A percentile compares a stretch with the other conserved stretches of the same genome.
Evolutionary conservation across 495 filamentous ascomycete species (phyloP).

Genomic region (Trichocladium uniseriatum): DNA sequence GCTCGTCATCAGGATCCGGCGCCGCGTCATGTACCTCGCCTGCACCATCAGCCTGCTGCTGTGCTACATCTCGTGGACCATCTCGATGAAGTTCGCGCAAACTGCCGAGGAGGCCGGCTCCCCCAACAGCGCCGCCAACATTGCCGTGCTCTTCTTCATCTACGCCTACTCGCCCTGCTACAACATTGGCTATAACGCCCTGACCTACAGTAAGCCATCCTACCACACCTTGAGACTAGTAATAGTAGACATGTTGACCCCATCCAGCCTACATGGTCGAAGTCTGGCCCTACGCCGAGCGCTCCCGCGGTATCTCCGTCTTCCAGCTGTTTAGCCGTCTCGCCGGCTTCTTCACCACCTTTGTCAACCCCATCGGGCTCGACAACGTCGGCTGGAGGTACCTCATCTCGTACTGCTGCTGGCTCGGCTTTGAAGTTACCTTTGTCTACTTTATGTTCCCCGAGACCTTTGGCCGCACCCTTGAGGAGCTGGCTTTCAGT

Average conservation of each 20-base stretch:
- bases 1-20: constrained; percentile 41
- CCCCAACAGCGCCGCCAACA: constrained; percentile 31
- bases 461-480: constrained; percentile 50
- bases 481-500: constrained; percentile 58
- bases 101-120: constrained; percentile 28
- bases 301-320: constrained; percentile 51
- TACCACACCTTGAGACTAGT: too few relatives aligned
- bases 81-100: constrained; percentile 47
- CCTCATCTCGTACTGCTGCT: constrained; percentile 43
- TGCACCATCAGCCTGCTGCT: constrained; percentile 43
- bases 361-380: constrained; percentile 60
- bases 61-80: constrained; percentile 52
- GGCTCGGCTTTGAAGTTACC: constrained; percentile 46
- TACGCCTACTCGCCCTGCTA: constrained; percentile 56
- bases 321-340: constrained; percentile 53
- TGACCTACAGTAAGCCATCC: constrained; percentile 50
- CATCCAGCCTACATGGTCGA: constrained; percentile 56
- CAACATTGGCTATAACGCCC: constrained; percentile 58
- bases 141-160: constrained; percentile 50
- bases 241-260: too few relatives aligned
- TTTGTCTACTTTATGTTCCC: constrained; percentile 59
- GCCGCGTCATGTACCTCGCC: constrained; percentile 50
- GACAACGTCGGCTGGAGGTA: constrained; percentile 50
- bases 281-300: constrained; percentile 53
- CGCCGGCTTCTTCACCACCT: constrained; percentile 43